Evolutionary conservation across 2,329 filamentous ascomycete species (phyloP).

Genomic region (Metarhizium rileyi): DNA sequence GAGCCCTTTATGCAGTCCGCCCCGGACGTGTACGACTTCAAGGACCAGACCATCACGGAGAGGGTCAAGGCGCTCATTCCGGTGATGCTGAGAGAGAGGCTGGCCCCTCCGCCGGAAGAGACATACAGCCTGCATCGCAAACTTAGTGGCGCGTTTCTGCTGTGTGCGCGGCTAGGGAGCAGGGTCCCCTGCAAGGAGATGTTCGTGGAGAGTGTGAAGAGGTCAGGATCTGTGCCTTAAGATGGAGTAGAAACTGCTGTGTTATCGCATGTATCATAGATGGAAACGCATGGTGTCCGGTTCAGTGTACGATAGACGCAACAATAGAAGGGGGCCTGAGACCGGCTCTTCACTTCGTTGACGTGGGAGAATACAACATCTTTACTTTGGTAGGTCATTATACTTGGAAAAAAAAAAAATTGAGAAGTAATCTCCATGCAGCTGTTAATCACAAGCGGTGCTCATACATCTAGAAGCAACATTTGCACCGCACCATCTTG

Average conservation of each 20-base stretch:
- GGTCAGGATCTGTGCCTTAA: slow-evolving; percentile 21
- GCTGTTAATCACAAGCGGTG: no score
- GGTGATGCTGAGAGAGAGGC: slow-evolving; percentile 79
- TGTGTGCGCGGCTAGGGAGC: slow-evolving; percentile 81
- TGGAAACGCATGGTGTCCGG: not conserved
- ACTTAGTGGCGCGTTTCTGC: slow-evolving; percentile 84
- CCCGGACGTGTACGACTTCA: slow-evolving; percentile 82
- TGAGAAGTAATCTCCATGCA: no score
- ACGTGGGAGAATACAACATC: no score
- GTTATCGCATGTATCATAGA: not conserved
- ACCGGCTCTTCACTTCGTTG: no score
- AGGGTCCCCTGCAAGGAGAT: slow-evolving; percentile 70
- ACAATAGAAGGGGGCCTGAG: not conserved
- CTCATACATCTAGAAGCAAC: no score
- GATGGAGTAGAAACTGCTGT: not conserved
- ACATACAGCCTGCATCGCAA: slow-evolving; percentile 95
- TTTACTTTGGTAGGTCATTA: no score
- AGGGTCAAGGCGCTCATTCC: slow-evolving; percentile 82
- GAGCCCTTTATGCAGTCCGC: slow-evolving; percentile 76
- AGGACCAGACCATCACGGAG: slow-evolving; percentile 91
- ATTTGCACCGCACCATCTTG: no score
- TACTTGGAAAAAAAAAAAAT: no score
- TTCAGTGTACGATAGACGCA: not conserved
- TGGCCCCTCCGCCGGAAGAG: slow-evolving; percentile 90
- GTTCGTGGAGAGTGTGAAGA: slow-evolving; percentile 52